Conservation (phyloP, 2,329 filamentous ascomycete genomes). For the Diplocarpon rosae region DNA sequence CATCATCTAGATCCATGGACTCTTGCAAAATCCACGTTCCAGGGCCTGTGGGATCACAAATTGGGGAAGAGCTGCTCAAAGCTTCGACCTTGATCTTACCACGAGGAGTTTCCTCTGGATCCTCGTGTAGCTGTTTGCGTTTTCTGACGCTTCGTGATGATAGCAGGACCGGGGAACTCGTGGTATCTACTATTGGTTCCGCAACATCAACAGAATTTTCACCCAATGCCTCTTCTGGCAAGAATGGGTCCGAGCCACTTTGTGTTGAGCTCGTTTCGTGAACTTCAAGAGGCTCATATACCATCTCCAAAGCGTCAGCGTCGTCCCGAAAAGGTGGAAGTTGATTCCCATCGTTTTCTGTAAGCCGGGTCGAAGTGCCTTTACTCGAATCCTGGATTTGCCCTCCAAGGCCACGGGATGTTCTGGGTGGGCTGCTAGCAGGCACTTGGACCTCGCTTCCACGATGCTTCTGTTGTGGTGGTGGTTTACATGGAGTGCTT, state of each 20-base stretch:
- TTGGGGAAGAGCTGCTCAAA: conserved; percentile 21
- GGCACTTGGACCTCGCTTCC: conserved; percentile 1
- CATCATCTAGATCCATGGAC: conserved; percentile 29
- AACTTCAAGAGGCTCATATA: conserved; percentile 9
- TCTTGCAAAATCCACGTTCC: conserved; percentile 18
- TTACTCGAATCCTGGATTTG: neutral
- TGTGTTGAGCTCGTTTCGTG: conserved; percentile 23
- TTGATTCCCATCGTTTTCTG: neutral
- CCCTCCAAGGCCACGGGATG: neutral
- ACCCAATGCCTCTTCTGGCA: neutral
- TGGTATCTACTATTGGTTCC: neutral
- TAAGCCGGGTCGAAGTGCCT: neutral
- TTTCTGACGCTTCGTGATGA: conserved; percentile 21
- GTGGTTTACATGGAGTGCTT: neutral
- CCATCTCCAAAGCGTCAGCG: conserved; percentile 9
- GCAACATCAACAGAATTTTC: neutral
- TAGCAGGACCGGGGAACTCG: conserved; percentile 19
- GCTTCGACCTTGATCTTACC: conserved; percentile 22
- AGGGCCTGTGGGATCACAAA: conserved; percentile 20
- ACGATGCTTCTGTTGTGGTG: neutral
- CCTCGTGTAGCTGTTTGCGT: conserved; percentile 14
- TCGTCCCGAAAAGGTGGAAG: conserved; percentile 6
- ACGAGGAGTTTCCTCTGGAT: conserved; percentile 1
- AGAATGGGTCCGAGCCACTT: conserved; percentile 10
- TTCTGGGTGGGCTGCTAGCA: neutral